Conservation (phyloP, 176 grass and related monocot genomes). For the Pontederia crassipes region DNA sequence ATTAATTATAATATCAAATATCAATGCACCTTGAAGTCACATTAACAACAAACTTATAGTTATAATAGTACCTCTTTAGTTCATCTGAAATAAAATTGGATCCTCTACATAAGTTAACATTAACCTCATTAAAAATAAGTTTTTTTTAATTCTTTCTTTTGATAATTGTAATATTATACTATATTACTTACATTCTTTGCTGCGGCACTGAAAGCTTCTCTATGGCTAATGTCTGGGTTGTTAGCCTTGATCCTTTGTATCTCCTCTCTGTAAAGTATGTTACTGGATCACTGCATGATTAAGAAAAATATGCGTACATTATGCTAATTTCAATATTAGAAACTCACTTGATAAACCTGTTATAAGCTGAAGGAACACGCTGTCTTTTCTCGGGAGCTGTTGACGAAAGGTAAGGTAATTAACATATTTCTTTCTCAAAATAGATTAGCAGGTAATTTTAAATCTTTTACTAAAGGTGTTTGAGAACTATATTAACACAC, state of each 20-base stretch:
- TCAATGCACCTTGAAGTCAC: too few relatives aligned
- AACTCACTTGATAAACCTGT: slow-evolving; percentile 18
- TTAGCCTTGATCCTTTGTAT: slow-evolving; percentile 15
- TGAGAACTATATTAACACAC: too few relatives aligned
- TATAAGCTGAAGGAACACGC: slow-evolving; percentile 15
- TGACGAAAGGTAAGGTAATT: background rate
- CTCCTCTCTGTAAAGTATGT: slow-evolving; percentile 2
- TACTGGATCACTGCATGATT: background rate
- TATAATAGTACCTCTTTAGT: too few relatives aligned
- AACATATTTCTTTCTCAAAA: background rate
- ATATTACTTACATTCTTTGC: slow-evolving; percentile 17
- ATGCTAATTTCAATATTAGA: background rate
- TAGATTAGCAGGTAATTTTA: background rate
- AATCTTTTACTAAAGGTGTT: too few relatives aligned
- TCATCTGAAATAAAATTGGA: too few relatives aligned
- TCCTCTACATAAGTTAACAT: too few relatives aligned
- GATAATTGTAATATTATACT: background rate
- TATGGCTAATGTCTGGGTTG: slow-evolving; percentile 14
- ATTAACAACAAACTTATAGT: too few relatives aligned
- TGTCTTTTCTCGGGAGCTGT: slow-evolving; percentile 16
- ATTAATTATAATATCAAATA: too few relatives aligned
- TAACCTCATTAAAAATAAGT: too few relatives aligned
- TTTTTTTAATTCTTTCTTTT: too few relatives aligned
- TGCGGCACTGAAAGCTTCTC: slow-evolving; percentile 12
- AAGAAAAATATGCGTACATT: background rate